These are phyloP conservation scores for Calonectria hongkongensis DNA, from an alignment of 2,329 filamentous ascomycete genomes.

Conservation along the genomic window DNA sequence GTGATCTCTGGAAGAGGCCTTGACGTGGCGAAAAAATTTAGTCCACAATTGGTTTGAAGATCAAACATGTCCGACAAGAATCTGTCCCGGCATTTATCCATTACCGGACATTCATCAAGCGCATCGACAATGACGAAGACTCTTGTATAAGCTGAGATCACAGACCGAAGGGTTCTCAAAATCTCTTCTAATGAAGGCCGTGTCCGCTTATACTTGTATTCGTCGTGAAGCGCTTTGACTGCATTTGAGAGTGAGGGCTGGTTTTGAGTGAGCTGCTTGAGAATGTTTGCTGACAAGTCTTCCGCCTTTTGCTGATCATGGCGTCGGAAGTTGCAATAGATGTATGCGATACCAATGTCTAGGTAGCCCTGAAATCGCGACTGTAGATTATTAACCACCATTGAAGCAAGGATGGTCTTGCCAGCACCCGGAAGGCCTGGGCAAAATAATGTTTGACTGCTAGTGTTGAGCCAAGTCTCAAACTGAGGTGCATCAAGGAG, in stretches of 20 bases:
- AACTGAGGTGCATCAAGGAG: no score
- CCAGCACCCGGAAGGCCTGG: no score
- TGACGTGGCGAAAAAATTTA: conserved; percentile 52
- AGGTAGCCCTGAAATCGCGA: no score
- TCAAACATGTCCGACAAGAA: conserved; percentile 32
- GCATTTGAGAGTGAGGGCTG: neutral
- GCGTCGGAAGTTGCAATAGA: conserved; percentile 58
- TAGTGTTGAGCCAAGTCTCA: no score
- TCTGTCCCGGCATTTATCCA: neutral
- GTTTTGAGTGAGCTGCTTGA: conserved; percentile 57
- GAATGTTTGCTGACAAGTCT: conserved; percentile 54
- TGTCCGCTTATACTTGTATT: neutral
- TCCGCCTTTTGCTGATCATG: conserved; percentile 51
- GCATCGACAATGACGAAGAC: conserved; percentile 50
- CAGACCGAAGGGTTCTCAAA: neutral
- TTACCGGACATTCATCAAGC: conserved; percentile 48
- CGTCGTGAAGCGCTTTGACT: neutral
- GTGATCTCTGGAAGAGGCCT: conserved; percentile 45
- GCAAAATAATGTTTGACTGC: no score
- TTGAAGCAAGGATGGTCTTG: no score
- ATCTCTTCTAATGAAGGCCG: conserved; percentile 29
- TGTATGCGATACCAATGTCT: conserved; percentile 41
- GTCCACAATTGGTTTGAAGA: neutral
- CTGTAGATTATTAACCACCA: no score
- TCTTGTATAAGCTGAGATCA: neutral